Evolutionary conservation across 441 rosid genomes (phyloP).

Genomic region (Pelargonium fulgidum): DNA sequence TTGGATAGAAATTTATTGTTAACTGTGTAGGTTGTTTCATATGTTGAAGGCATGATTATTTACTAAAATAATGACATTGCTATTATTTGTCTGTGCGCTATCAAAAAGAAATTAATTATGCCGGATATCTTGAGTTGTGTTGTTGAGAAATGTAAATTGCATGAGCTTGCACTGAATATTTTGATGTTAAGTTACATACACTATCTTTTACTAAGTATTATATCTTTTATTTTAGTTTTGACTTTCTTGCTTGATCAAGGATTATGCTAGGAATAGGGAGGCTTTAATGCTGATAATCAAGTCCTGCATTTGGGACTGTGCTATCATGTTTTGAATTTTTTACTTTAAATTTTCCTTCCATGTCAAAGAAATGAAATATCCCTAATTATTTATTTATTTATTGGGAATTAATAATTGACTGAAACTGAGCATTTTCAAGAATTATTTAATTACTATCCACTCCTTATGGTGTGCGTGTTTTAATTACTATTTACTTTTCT

Average conservation of each 20-base stretch:
- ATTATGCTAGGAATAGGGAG: not conserved
- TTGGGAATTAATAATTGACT: not conserved
- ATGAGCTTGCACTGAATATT: not conserved
- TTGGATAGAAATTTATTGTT: not conserved
- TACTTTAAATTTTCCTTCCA: not conserved
- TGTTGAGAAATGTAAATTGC: not conserved
- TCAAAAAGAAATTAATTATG: not conserved
- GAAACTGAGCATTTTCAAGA: not conserved
- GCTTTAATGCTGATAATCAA: not conserved
- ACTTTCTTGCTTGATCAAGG: conserved; percentile 2
- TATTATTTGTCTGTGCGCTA: not conserved
- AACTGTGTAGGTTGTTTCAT: not conserved
- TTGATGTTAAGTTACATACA: not conserved
- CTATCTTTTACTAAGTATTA: not conserved
- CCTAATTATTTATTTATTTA: not conserved
- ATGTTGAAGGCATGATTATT: conserved; percentile 17
- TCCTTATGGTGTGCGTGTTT: not conserved
- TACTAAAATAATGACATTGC: conserved; percentile 5
- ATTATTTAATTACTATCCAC: not conserved
- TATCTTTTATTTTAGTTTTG: not conserved
- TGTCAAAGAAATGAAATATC: not conserved
- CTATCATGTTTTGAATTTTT: not conserved
- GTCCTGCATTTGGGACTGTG: conserved; percentile 8
- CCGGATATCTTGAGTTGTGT: not conserved
- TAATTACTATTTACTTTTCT: not conserved